Evolutionary conservation across 2,329 filamentous ascomycete species (phyloP).

Genomic region (Aspergillus vadensis): DNA sequence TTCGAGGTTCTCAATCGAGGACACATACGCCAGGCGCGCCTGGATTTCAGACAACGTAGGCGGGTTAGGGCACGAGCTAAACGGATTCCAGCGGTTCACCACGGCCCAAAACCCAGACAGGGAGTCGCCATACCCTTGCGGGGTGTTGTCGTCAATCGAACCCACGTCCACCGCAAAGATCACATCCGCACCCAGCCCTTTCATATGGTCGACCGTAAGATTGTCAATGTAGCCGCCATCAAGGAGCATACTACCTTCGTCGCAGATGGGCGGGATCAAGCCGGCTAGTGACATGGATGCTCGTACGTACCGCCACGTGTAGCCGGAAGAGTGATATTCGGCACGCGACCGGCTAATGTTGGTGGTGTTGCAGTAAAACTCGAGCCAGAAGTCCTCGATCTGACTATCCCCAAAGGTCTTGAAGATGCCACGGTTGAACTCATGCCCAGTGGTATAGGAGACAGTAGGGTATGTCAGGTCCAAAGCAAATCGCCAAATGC

Average conservation of each 20-base stretch:
- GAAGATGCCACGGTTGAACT: slow-evolving; percentile 98
- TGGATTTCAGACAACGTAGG: slow-evolving; percentile 96
- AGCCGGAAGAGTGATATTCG: slow-evolving; percentile 93
- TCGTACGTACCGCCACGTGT: slow-evolving; percentile 95
- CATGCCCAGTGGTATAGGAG: slow-evolving; percentile 96
- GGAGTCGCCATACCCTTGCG: slow-evolving; percentile 90
- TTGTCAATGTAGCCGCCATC: slow-evolving; percentile 98
- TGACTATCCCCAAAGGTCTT: slow-evolving; percentile 96
- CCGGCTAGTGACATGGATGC: slow-evolving; percentile 97
- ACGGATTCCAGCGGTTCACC: slow-evolving; percentile 94
- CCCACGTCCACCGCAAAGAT: slow-evolving; percentile 97
- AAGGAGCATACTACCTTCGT: slow-evolving; percentile 94
- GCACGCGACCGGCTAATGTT: slow-evolving; percentile 93
- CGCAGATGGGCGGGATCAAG: slow-evolving; percentile 87
- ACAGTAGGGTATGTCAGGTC: slow-evolving; percentile 95
- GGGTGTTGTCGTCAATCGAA: slow-evolving; percentile 84
- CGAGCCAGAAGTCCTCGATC: slow-evolving; percentile 98
- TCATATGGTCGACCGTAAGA: slow-evolving; percentile 95
- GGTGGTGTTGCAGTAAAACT: slow-evolving; percentile 98
- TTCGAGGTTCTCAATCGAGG: slow-evolving; percentile 90
- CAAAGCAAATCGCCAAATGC: slow-evolving; percentile 96
- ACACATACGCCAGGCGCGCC: slow-evolving; percentile 90
- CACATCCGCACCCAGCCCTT: slow-evolving; percentile 84
- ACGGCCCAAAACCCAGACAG: slow-evolving; percentile 95
- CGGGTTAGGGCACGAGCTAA: slow-evolving; percentile 84